Evolutionary conservation across 805 yeast genomes (phyloP).

Genomic region (Candida broadrunensis): DNA sequence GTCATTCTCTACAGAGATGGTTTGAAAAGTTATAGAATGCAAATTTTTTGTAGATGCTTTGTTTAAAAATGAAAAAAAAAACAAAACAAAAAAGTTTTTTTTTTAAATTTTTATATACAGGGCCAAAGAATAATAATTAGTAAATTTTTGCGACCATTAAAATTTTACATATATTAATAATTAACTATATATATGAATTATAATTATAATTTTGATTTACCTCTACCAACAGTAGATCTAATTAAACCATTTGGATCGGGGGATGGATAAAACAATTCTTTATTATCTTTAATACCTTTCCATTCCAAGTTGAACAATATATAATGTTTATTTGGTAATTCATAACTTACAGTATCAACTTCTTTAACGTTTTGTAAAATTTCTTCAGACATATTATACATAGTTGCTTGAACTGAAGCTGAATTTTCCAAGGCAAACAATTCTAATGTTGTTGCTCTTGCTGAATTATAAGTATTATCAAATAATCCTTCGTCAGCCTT

Average conservation of each 20-base stretch:
- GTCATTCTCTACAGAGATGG: background rate
- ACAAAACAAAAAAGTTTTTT: background rate
- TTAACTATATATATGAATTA: background rate
- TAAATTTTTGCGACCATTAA: too few relatives aligned
- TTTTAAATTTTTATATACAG: too few relatives aligned
- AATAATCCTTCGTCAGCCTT: conserved; percentile 62
- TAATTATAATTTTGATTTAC: conserved; percentile 42
- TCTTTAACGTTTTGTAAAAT: conserved; percentile 59
- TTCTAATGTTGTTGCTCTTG: conserved; percentile 67
- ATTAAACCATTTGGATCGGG: conserved; percentile 93
- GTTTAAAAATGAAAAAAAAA: too few relatives aligned
- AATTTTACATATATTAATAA: too few relatives aligned
- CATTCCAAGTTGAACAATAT: conserved; percentile 75
- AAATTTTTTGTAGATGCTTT: background rate
- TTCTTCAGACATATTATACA: conserved; percentile 85
- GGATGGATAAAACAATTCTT: conserved; percentile 83
- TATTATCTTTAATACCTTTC: conserved; percentile 80
- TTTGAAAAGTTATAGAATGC: background rate
- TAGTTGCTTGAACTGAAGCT: conserved; percentile 94
- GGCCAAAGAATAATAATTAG: too few relatives aligned
- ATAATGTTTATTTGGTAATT: conserved; percentile 90
- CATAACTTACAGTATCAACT: conserved; percentile 65
- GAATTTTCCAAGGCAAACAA: conserved; percentile 83
- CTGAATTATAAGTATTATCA: conserved; percentile 60
- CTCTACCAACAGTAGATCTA: conserved; percentile 80